Evolutionary conservation across 2,329 filamentous ascomycete species (phyloP), one percentile per base, ranked within the genome.

Genomic region (Mycosphaerella sp.): DNA sequence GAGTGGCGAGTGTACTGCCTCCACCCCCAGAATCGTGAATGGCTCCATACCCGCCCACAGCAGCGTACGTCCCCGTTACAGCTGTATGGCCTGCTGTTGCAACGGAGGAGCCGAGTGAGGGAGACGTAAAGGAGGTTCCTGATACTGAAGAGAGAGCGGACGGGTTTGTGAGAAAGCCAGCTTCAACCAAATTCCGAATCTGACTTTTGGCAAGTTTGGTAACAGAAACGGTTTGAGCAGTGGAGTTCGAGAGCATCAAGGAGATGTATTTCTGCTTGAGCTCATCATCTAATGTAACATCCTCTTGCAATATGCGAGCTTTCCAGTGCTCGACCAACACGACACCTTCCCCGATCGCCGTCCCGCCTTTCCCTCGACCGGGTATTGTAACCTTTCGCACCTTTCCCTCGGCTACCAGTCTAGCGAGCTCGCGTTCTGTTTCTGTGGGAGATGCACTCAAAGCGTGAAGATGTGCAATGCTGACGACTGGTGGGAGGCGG

Each of bases 11-110:
- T 17, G 62, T 61, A 42, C 63, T 65, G 9, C 63, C 75, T 50
- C 77, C 75, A 7, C 85, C 86, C 12, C 85, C 85, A 2, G 78
- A 80, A 46, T 77, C 78, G 64, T 85, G 80, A 4, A 88, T 73
- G 2, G 81, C 84, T 17, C 80, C 80, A n/a, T 75, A 71, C 4
- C 86, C 86, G 1, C 87, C 87, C 0, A 89, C 81, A 1, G 86
- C 85, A 6, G 76, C 84, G 1, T 86, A 64, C 2, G 83, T 83
- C 11, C 87, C 87, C 0, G 86, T 85, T 4, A 85, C 81, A 21
- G 84, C 83, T 58, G 74, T 77, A 2, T 83, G 81, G 12, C 73
- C 74, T 21, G 87, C 80, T 26, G 76, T 78, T 38, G 83, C 79
- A 8, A 89, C 74, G 3, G 81, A 83, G 8, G 50, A 53, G 10